Evolutionary conservation across 345 rosid species (phyloP).

Genomic region (Salix viminalis): DNA sequence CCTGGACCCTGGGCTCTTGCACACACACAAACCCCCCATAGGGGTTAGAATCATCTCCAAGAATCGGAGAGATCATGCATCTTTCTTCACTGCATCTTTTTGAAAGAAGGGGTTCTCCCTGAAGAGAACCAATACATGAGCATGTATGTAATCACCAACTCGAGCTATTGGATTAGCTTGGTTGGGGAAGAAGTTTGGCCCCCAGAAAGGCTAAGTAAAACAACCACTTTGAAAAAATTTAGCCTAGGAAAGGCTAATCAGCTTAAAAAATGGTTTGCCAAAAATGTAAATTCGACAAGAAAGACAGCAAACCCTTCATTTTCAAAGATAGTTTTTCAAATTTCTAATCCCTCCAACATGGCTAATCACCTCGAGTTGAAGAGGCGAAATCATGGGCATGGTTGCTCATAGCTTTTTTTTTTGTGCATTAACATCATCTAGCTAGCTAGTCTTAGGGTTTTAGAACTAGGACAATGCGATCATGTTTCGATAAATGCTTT

Average conservation of each 20-base stretch:
- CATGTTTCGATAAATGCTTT: conserved; percentile 34
- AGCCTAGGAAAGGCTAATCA: conserved; percentile 69
- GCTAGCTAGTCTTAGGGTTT: conserved; percentile 49
- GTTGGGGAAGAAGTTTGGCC: conserved; percentile 25
- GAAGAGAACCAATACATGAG: conserved; percentile 37
- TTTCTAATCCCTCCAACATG: conserved; percentile 43
- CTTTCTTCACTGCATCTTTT: conserved; percentile 20
- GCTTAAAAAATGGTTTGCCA: conserved; percentile 42
- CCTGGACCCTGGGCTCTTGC: conserved; percentile 44
- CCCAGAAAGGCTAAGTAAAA: conserved; percentile 24
- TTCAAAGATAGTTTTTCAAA: conserved; percentile 24
- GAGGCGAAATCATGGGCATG: conserved; percentile 31
- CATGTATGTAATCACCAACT: conserved; percentile 27
- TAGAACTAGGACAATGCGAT: conserved; percentile 53
- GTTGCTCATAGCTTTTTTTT: conserved; percentile 11
- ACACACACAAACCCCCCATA: conserved; percentile 49
- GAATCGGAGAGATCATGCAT: conserved; percentile 30
- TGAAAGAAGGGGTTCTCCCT: conserved; percentile 44
- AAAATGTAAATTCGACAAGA: conserved; percentile 45
- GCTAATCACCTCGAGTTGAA: conserved; percentile 30
- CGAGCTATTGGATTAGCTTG: conserved; percentile 43
- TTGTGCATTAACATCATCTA: conserved; percentile 46
- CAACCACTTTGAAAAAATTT: conserved; percentile 34
- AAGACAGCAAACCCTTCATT: conserved; percentile 37
- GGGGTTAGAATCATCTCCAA: conserved; percentile 45